Percentiles rank a stretch among this genome's conserved stretches.
Evolutionary conservation across 495 filamentous ascomycete species (phyloP).

Genomic region (Talaromyces stipitatus): DNA sequence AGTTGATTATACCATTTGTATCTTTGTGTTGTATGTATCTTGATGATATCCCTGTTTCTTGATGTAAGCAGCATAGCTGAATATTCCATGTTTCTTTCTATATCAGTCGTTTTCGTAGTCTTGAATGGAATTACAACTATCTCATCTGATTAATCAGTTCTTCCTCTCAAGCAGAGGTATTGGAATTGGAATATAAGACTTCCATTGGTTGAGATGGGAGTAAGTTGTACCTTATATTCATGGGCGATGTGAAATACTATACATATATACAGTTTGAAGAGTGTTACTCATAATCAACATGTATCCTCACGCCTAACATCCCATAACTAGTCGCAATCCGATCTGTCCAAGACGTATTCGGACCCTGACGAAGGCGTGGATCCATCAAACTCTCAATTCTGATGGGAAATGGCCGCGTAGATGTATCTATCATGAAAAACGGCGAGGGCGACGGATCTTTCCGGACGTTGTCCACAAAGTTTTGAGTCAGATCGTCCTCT

Average conservation of each 20-base stretch:
- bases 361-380: constrained; percentile 13
- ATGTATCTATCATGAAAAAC: constrained; percentile 7
- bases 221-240: no score
- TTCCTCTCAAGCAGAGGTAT: no score
- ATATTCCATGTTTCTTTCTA: background rate
- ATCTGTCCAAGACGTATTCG: constrained; percentile 23
- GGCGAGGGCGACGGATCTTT: background rate
- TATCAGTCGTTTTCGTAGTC: no score
- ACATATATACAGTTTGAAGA: background rate
- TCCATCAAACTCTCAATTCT: constrained; percentile 16
- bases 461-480: no score
- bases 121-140: no score
- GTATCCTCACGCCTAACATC: constrained; percentile 16
- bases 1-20: background rate
- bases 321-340: constrained; percentile 21
- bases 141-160: no score
- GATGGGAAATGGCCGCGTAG: constrained; percentile 9
- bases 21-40: background rate
- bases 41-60: constrained; percentile 6
- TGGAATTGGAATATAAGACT: no score
- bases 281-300: constrained; percentile 1
- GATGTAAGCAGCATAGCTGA: background rate
- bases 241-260: background rate
- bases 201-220: no score
- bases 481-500: background rate